Base-by-base conservation (phyloP, 2,329 filamentous ascomycete species). In the Curvularia verruculosa region DNA sequence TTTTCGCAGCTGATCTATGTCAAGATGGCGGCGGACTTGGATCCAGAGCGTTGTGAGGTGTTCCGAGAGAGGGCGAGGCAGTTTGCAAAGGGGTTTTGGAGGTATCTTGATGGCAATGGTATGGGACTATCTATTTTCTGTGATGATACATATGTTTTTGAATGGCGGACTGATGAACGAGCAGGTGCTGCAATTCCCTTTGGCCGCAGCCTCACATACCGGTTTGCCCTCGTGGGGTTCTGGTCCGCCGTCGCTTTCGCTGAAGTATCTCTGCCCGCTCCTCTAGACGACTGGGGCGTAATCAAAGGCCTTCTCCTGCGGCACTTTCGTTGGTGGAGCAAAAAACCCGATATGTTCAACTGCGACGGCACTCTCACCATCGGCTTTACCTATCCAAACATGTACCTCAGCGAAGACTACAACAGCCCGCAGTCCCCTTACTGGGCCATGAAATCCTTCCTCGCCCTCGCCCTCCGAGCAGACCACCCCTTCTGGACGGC, bases 381-480 rank as follows among this genome's bases (percentile, higher is more conserved):
- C 34, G 82, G 77, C 10, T 81, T 76, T 49, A 64, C 73, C 1
- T 80, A 78, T 36, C 76, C 77, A 9, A 85, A 85, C 59, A 83
- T 84, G 79, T 85, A 80, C 61, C 78, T 85, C 77, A 74, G 75
- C 34, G 83, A 85, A 64, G 81, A 84, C 59, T 85, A 85, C 67
- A 85, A 85, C 63, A 85, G 83, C 1, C 82, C 83, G 0, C 83
- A 85, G 57, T 85, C 82, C 0, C 75, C 78, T 0, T 85, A 85
- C 62, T 85, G 83, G 83, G 79, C 77, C 7, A 68, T 85, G 21
- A 85, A 85, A 54, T 78, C 79, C 0, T 77, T 85, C 3, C 69
- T 83, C 0, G 77, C 75, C 0, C 66, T 83, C 0, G 74, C 71
- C 0, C 54, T 85, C 0, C 58, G 71, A 0, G 58, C 64, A 1